Base-by-base conservation (phyloP, 192 early-diverging fungal species). In the Coemansia sp. region DNA sequence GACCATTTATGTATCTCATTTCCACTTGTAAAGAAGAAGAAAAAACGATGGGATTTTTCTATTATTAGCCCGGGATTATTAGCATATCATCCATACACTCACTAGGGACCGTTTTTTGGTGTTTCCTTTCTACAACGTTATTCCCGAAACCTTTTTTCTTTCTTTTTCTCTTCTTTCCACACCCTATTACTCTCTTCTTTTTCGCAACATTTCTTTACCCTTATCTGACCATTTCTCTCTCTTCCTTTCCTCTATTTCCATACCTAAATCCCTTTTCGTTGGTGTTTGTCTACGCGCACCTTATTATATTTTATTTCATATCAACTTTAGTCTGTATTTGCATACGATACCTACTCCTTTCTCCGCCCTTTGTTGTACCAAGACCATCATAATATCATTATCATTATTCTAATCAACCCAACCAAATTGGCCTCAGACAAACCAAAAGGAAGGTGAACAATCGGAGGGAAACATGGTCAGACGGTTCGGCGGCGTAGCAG, bases 61-160 rank as follows among this genome's bases (percentile, higher is more conserved):
- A 32, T 32, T 32, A 32, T 32, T 32, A 32, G 32, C 32, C 4
- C 3, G 32, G 4, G 32, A 32, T 32, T 32, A 32, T 32, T 32
- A 32, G 32, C 32, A 32, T 32, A 32, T 32, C 32, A 21, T 21
- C 32, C 18, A 13, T 50, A 21, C 49, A 50, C 19, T 50, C 16
- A 1, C 49, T 50, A 13, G 4, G 32, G 32, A 32, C 32, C 32
- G 13, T 50, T 50, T 50, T 69, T 15, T 53, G 6, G 21, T 48
- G 42, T 53, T 61, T 64, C 58, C 50, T 56, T 37, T 40, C n/a
- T 61, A 6, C 41, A 57, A 18, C 50, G 47, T 70, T 48, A 53
- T 44, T 19, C 38, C 8, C 23, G 40, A 41, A 15, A 23, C 56
- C 53, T 40, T 47, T 56, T 45, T 70, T 47, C 12, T 52, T 41